Evolutionary conservation across 257 asterid genomes (phyloP).

Genomic region (Lantana camara): DNA sequence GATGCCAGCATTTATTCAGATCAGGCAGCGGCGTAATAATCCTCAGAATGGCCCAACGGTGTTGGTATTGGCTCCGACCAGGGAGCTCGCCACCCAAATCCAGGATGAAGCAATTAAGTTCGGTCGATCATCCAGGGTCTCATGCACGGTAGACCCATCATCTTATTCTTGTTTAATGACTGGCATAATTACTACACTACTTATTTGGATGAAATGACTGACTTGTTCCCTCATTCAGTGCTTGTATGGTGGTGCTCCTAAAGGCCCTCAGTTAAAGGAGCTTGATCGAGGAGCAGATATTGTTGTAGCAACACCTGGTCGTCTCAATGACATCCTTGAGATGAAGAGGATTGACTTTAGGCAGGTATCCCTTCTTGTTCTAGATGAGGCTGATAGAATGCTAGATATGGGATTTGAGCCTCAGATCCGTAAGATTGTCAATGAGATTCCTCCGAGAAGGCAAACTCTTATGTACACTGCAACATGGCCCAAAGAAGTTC

Average conservation of each 20-base stretch:
- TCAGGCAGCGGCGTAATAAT: constrained; percentile 67
- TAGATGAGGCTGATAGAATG: constrained; percentile 99
- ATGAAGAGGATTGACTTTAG: constrained; percentile 90
- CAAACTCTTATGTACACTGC: constrained; percentile 99
- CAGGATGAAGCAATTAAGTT: constrained; percentile 96
- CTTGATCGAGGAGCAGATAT: constrained; percentile 92
- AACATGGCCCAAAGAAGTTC: constrained; percentile 98
- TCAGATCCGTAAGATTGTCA: constrained; percentile 93
- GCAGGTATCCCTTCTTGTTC: constrained; percentile 93
- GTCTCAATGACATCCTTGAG: constrained; percentile 96
- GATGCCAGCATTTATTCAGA: constrained; percentile 89
- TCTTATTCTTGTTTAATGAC: not conserved
- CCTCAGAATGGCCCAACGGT: constrained; percentile 88
- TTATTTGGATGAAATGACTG: constrained; percentile 17
- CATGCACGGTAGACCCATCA: constrained; percentile 73
- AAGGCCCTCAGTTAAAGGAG: constrained; percentile 84
- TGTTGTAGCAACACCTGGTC: constrained; percentile 98
- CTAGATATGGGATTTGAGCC: constrained; percentile 99
- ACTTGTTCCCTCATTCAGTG: constrained; percentile 56
- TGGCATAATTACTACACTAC: not conserved
- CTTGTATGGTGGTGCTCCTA: constrained; percentile 97
- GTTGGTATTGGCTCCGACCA: constrained; percentile 92
- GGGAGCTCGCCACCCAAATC: constrained; percentile 98
- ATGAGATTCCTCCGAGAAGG: constrained; percentile 92
- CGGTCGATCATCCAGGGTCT: constrained; percentile 89